Conservation (phyloP, 1,284 basidiomycete species). For the Ustilago sp. region DNA sequence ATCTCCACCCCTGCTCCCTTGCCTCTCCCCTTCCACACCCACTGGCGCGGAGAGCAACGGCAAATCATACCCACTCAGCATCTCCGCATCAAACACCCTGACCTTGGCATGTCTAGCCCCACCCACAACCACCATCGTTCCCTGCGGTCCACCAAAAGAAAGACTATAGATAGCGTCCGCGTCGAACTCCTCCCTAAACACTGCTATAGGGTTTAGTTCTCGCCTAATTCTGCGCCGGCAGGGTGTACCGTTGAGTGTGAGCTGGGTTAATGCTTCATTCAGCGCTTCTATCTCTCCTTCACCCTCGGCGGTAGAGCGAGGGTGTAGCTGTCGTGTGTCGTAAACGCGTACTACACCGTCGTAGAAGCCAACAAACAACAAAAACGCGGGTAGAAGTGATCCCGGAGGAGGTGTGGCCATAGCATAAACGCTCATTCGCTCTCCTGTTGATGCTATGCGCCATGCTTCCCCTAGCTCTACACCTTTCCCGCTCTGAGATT, state of each 20-base stretch:
- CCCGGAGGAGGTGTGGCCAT: constrained; percentile 16
- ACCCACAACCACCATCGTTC: constrained; percentile 27
- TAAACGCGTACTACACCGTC: constrained; percentile 50
- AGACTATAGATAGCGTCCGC: constrained; percentile 44
- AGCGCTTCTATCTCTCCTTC: constrained; percentile 2
- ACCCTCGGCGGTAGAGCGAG: not conserved
- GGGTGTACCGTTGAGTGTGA: constrained; percentile 1
- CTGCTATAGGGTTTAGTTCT: constrained; percentile 24
- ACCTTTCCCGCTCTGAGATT: not conserved
- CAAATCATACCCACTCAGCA: constrained; percentile 14
- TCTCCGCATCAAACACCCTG: constrained; percentile 25
- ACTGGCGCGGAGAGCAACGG: constrained; percentile 11
- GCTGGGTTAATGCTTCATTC: not conserved
- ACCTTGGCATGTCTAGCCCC: constrained; percentile 28
- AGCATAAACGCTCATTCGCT: constrained; percentile 34
- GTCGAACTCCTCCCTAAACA: constrained; percentile 28
- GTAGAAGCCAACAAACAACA: constrained; percentile 53
- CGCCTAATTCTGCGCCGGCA: not conserved
- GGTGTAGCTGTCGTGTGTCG: constrained; percentile 25
- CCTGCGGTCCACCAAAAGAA: constrained; percentile 25
- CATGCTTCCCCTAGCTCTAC: constrained; percentile 15
- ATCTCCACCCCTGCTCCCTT: not conserved
- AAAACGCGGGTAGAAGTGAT: constrained; percentile 24
- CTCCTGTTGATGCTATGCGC: constrained; percentile 16
- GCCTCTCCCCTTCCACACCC: not conserved